Percentiles rank a stretch among this genome's conserved stretches.
Conservation (phyloP, 2,329 filamentous ascomycete genomes). For the Sporothrix variecibatus region DNA sequence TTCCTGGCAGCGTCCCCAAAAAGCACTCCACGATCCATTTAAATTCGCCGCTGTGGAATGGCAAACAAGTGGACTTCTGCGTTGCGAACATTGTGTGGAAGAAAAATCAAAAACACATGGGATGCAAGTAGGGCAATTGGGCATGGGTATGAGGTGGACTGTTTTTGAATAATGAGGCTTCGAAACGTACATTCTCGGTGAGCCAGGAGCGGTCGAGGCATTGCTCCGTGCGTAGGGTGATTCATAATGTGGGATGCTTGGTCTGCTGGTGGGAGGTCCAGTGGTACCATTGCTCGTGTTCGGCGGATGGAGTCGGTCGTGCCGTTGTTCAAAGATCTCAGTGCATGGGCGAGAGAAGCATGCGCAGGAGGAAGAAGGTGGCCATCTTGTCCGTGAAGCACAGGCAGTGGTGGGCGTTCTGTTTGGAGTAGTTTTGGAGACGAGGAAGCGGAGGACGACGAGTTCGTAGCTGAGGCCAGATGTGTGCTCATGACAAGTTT, state of each 20-base stretch:
- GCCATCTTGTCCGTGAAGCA: conserved; percentile 33
- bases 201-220: conserved; percentile 59
- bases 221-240: conserved; percentile 59
- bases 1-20: background rate
- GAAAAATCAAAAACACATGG: conserved; percentile 11
- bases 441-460: conserved; percentile 37
- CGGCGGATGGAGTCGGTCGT: background rate
- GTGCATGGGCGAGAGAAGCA: conserved; percentile 36
- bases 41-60: background rate
- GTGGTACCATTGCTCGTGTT: conserved; percentile 44
- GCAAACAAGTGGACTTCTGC: background rate
- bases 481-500: conserved; percentile 43
- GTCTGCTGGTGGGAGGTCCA: conserved; percentile 37
- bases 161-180: background rate
- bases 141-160: background rate
- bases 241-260: conserved; percentile 45
- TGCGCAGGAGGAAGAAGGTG: conserved; percentile 33
- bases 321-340: conserved; percentile 39
- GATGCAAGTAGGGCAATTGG: background rate
- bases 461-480: conserved; percentile 37
- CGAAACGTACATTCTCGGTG: conserved; percentile 59
- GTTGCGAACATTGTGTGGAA: conserved; percentile 29
- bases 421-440: conserved; percentile 31
- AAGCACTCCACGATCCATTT: conserved; percentile 15
- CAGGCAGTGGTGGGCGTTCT: conserved; percentile 33